phyloP scores from a whole-genome alignment of 192 early-diverging fungal genomes.

The Chytriomyces sp. region DNA sequence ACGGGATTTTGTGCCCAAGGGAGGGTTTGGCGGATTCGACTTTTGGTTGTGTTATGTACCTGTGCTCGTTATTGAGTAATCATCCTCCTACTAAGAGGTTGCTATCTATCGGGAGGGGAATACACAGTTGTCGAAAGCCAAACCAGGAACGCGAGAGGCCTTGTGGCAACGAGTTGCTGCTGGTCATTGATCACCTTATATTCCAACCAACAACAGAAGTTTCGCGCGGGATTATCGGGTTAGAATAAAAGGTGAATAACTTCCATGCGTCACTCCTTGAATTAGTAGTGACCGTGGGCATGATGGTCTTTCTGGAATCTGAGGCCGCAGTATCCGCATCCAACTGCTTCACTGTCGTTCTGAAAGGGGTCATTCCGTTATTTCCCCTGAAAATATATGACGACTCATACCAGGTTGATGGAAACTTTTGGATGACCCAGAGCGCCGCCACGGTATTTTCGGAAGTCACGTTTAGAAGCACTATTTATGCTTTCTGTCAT shows the following conservation, averaged over 20 bases:
- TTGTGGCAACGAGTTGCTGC: too few species aligned
- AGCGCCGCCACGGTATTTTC: conserved; percentile 68
- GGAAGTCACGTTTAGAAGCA: background rate
- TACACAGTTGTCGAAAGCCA: conserved; percentile 10
- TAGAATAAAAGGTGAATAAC: too few species aligned
- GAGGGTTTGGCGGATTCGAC: background rate
- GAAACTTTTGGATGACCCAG: conserved; percentile 94
- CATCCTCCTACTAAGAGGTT: background rate
- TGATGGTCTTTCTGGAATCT: conserved; percentile 31
- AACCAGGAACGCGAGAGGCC: too few species aligned
- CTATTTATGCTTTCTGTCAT: conserved; percentile 9
- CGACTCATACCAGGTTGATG: conserved; percentile 77
- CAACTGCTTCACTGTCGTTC: conserved; percentile 29
- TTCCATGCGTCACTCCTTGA: too few species aligned
- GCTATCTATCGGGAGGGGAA: background rate
- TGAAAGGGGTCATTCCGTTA: background rate
- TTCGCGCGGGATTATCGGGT: too few species aligned
- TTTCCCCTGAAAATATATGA: background rate
- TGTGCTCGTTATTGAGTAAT: conserved; percentile 20
- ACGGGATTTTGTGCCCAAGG: background rate
- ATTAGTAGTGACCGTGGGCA: conserved; percentile 26
- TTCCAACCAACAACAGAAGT: too few species aligned
- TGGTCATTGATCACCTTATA: too few species aligned
- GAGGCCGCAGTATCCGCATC: conserved; percentile 32
- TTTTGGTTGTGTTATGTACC: conserved; percentile 11